Conservation (phyloP, 768 basidiomycete species). For the Kwoniella dendrophila region DNA sequence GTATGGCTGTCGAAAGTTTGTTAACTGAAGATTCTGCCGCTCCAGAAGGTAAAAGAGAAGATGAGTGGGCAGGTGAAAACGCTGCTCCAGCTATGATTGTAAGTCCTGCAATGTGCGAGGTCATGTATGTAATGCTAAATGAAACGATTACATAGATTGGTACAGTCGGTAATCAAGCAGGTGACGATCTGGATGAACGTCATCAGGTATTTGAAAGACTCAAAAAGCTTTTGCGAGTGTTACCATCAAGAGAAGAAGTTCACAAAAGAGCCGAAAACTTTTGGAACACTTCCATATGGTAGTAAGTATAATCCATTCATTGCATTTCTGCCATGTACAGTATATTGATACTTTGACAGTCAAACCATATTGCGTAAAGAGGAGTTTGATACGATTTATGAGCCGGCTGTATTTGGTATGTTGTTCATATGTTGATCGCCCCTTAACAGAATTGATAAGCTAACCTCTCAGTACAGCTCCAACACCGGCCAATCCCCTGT, state of each 20-base stretch:
- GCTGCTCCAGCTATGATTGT: constrained; percentile 50
- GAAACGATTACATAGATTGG: constrained; percentile 20
- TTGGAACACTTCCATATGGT: constrained; percentile 40
- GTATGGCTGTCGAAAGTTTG: constrained; percentile 46
- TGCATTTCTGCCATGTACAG: background rate
- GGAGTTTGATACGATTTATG: constrained; percentile 44
- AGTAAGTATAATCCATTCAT: constrained; percentile 20
- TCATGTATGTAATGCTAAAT: background rate
- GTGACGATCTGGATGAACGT: constrained; percentile 30
- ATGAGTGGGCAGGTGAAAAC: constrained; percentile 50
- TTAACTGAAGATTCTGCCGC: constrained; percentile 39
- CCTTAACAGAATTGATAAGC: background rate
- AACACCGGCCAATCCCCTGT: constrained; percentile 43
- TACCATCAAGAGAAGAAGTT: constrained; percentile 42
- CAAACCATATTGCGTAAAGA: constrained; percentile 39
- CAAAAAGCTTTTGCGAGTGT: constrained; percentile 30
- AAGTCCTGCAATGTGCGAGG: constrained; percentile 1
- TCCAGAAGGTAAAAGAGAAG: constrained; percentile 40
- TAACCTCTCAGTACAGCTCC: constrained; percentile 24
- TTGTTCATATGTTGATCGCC: background rate
- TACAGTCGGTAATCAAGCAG: constrained; percentile 23
- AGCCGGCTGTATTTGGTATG: constrained; percentile 43
- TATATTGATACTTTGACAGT: background rate
- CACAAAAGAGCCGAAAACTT: constrained; percentile 28
- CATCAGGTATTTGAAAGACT: constrained; percentile 39